Percentiles rank a stretch among this genome's conserved stretches.
phyloP scores from a whole-genome alignment of 1,284 basidiomycete species.

The Cerioporus squamosus region DNA sequence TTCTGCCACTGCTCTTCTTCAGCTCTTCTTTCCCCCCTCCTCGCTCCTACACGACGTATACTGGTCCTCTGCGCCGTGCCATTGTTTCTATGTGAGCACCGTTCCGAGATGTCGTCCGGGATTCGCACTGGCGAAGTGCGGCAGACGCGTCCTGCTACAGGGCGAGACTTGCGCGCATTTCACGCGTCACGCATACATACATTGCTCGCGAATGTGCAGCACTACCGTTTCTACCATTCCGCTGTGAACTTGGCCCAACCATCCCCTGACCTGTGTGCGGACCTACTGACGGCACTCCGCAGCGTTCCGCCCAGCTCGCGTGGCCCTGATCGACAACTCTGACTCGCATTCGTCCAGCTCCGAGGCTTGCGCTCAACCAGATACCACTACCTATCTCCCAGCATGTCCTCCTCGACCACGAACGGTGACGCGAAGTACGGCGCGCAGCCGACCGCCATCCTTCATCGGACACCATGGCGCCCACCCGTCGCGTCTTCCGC shows the following conservation, averaged over 20 bases:
- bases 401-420: constrained; percentile 13
- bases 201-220: too few relatives aligned
- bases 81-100: background rate
- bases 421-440: constrained; percentile 20
- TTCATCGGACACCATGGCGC: constrained; percentile 60
- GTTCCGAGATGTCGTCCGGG: too few relatives aligned
- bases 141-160: too few relatives aligned
- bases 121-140: too few relatives aligned
- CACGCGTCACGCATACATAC: too few relatives aligned
- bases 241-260: too few relatives aligned
- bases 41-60: background rate
- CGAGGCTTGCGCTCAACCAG: background rate
- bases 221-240: too few relatives aligned
- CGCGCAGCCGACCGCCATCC: constrained; percentile 33
- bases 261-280: too few relatives aligned
- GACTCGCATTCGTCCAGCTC: too few relatives aligned
- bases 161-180: too few relatives aligned
- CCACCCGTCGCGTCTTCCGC: constrained; percentile 69
- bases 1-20: too few relatives aligned
- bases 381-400: background rate
- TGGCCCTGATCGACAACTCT: background rate
- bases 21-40: background rate
- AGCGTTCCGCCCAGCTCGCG: background rate
- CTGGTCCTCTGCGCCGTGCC: background rate
- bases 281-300: constrained; percentile 14